These are phyloP conservation scores for Wallacemonas collosoma DNA, from an alignment of 208 protist genomes.

Conservation along the genomic window DNA sequence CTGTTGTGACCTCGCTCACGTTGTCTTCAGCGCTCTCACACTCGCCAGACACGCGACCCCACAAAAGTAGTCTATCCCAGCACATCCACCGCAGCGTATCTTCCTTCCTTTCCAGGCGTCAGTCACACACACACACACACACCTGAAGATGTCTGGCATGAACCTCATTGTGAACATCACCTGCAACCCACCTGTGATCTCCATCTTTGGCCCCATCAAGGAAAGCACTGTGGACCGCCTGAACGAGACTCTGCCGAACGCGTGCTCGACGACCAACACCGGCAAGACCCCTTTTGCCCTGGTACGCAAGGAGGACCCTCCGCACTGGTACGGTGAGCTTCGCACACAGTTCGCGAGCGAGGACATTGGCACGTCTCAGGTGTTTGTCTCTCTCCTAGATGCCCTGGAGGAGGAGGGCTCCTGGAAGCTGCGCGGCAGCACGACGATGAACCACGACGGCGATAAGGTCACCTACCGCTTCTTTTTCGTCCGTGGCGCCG, in stretches of 20 bases:
- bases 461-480: slow-evolving; percentile 89
- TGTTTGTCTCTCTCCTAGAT: slow-evolving; percentile 83
- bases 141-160: slow-evolving; percentile 59
- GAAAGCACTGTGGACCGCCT: slow-evolving; percentile 90
- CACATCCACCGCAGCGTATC: too few species aligned
- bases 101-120: too few species aligned
- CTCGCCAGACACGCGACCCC: too few species aligned
- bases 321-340: slow-evolving; percentile 89
- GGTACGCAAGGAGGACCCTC: slow-evolving; percentile 72
- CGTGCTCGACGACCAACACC: slow-evolving; percentile 86
- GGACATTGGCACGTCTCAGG: slow-evolving; percentile 84
- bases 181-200: slow-evolving; percentile 89
- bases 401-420: slow-evolving; percentile 84
- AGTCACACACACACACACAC: neutral
- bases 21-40: too few species aligned
- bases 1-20: neutral
- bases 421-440: slow-evolving; percentile 87
- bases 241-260: slow-evolving; percentile 78
- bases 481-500: slow-evolving; percentile 79
- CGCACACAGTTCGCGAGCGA: slow-evolving; percentile 82
- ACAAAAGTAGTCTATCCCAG: too few species aligned
- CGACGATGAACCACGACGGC: slow-evolving; percentile 68
- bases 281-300: slow-evolving; percentile 78
- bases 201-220: slow-evolving; percentile 88
- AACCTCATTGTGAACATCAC: slow-evolving; percentile 91